Conservation (phyloP, 2,329 filamentous ascomycete species). For the Allantophomopsis lycopodina region DNA sequence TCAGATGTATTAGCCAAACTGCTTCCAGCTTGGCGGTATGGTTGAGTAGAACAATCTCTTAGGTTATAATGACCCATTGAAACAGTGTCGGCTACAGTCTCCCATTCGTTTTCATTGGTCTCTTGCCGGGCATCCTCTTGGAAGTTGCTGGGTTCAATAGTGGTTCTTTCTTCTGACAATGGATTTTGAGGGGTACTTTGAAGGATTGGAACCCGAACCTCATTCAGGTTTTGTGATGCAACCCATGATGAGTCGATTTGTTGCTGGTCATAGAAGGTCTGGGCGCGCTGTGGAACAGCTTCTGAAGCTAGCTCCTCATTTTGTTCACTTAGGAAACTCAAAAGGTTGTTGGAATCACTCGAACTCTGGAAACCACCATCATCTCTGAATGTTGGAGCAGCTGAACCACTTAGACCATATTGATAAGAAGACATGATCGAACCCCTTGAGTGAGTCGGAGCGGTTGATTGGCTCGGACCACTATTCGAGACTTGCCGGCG, state of each 20-base stretch:
- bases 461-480: no score
- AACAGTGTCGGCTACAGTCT: conserved; percentile 15
- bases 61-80: conserved; percentile 1
- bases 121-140: conserved; percentile 3
- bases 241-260: not conserved
- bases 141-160: not conserved
- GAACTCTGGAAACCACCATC: conserved; percentile 1
- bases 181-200: not conserved
- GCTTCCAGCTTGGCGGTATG: conserved; percentile 11
- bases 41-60: conserved; percentile 4
- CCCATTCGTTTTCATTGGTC: conserved; percentile 16
- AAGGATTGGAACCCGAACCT: not conserved
- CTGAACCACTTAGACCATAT: no score
- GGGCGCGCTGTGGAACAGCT: not conserved
- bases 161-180: not conserved
- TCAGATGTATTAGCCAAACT: conserved; percentile 16
- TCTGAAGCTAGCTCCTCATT: not conserved
- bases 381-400: not conserved
- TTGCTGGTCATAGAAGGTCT: not conserved
- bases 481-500: no score
- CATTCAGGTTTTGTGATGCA: not conserved
- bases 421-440: no score
- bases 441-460: no score
- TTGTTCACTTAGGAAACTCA: not conserved
- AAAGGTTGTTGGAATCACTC: not conserved